Evolutionary conservation across 208 protist genomes (phyloP).

Genomic region (Trypanosoma boissoni): DNA sequence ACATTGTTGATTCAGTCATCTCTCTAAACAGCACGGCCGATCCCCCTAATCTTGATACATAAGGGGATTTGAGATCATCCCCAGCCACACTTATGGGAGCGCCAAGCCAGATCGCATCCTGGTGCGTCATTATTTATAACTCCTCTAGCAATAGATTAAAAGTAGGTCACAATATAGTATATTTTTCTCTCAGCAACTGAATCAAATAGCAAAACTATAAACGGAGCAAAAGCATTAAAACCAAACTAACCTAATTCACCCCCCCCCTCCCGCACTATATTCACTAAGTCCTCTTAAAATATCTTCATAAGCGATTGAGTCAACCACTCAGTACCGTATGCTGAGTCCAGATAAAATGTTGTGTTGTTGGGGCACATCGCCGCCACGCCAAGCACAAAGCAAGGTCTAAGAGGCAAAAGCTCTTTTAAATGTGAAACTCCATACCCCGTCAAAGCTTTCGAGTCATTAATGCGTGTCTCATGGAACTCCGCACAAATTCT

Average conservation of each 20-base stretch:
- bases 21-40: constrained; percentile 52
- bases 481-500: constrained; percentile 78
- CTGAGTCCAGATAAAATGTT: constrained; percentile 55
- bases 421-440: constrained; percentile 37
- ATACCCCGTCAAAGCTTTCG: constrained; percentile 35
- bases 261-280: not conserved
- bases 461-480: constrained; percentile 35
- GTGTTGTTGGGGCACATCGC: constrained; percentile 62
- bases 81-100: constrained; percentile 22
- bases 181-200: too few relatives aligned
- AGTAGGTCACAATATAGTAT: too few relatives aligned
- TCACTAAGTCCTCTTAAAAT: constrained; percentile 34
- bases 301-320: constrained; percentile 57
- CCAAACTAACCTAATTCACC: not conserved
- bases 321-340: constrained; percentile 72
- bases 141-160: not conserved
- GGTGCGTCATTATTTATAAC: constrained; percentile 3
- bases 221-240: not conserved
- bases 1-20: constrained; percentile 21
- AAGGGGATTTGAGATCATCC: constrained; percentile 48
- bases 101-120: constrained; percentile 54
- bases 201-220: not conserved
- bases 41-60: constrained; percentile 75
- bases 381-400: constrained; percentile 47
- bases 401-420: constrained; percentile 59